phyloP scores from a whole-genome alignment of 2,329 filamentous ascomycete genomes.

The Thermoascus crustaceus region DNA sequence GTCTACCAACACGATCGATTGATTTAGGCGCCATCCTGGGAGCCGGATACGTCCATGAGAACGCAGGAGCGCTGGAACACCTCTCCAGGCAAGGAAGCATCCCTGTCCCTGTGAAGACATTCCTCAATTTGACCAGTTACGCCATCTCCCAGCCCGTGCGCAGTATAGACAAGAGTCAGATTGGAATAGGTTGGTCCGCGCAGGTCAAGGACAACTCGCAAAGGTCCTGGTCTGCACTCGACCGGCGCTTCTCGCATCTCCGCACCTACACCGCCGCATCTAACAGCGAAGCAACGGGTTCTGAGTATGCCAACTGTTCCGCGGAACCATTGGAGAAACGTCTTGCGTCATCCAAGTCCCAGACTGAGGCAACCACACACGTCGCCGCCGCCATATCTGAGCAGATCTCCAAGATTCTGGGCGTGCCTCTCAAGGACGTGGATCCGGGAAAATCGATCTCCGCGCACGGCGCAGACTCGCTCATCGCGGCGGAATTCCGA shows the following conservation, averaged over 20 bases:
- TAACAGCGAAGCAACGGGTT: too few relatives aligned
- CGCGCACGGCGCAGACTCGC: conserved; percentile 1
- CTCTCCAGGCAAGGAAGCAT: not conserved
- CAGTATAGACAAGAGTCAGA: too few relatives aligned
- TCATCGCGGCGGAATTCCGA: conserved; percentile 1
- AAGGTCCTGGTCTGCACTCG: too few relatives aligned
- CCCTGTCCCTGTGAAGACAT: not conserved
- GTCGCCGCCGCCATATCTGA: not conserved
- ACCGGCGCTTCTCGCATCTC: too few relatives aligned
- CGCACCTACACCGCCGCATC: too few relatives aligned
- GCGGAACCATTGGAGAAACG: too few relatives aligned
- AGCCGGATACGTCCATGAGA: not conserved
- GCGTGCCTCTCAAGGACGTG: not conserved
- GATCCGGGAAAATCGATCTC: not conserved
- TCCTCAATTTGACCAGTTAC: not conserved
- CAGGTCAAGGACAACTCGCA: too few relatives aligned
- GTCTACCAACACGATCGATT: not conserved
- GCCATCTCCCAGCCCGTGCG: too few relatives aligned
- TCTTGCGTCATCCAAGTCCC: too few relatives aligned
- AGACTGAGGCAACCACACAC: too few relatives aligned
- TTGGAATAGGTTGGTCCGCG: too few relatives aligned
- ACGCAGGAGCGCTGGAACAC: not conserved
- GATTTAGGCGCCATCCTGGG: not conserved
- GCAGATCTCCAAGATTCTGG: not conserved
- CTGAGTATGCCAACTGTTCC: too few relatives aligned